Evolutionary conservation across 2,329 filamentous ascomycete genomes (phyloP).

Genomic region (Aspergillus persii): DNA sequence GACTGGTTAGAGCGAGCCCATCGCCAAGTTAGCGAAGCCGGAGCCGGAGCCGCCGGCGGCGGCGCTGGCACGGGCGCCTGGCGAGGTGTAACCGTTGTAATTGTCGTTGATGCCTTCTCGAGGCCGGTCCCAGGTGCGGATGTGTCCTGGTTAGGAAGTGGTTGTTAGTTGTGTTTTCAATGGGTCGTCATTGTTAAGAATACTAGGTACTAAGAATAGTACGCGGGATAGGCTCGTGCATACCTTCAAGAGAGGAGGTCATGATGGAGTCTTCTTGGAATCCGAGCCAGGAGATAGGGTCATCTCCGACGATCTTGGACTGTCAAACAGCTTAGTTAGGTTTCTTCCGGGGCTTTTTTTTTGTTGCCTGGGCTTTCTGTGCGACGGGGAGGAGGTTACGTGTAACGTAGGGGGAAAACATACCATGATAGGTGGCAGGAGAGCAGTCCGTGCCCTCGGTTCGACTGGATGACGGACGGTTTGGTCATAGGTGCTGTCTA

Average conservation of each 20-base stretch:
- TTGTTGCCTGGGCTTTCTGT: not conserved
- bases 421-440: slow-evolving; percentile 88
- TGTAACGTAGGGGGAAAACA: slow-evolving; percentile 27
- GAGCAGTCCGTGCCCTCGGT: slow-evolving; percentile 76
- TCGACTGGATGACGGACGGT: slow-evolving; percentile 76
- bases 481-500: slow-evolving; percentile 51
- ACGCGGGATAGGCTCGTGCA: slow-evolving; percentile 29
- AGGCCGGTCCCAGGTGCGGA: slow-evolving; percentile 72
- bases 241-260: slow-evolving; percentile 87
- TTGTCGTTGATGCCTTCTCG: slow-evolving; percentile 38
- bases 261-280: slow-evolving; percentile 93
- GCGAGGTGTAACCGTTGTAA: slow-evolving; percentile 18
- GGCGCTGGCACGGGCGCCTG: slow-evolving; percentile 15
- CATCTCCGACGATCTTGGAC: slow-evolving; percentile 80
- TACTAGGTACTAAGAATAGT: slow-evolving; percentile 1
- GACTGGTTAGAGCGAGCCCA: slow-evolving; percentile 15
- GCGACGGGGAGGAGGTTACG: slow-evolving; percentile 4
- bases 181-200: not conserved
- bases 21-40: slow-evolving; percentile 11
- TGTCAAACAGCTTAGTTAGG: slow-evolving; percentile 32
- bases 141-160: slow-evolving; percentile 58
- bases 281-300: slow-evolving; percentile 85
- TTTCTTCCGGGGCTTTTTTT: not conserved
- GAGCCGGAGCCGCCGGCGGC: slow-evolving; percentile 18
- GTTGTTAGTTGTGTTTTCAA: slow-evolving; percentile 12